A percentile compares a stretch with the other conserved stretches of the same genome.
Conservation (phyloP, 371 early-diverging fungal genomes). For the Mortierella sp. region DNA sequence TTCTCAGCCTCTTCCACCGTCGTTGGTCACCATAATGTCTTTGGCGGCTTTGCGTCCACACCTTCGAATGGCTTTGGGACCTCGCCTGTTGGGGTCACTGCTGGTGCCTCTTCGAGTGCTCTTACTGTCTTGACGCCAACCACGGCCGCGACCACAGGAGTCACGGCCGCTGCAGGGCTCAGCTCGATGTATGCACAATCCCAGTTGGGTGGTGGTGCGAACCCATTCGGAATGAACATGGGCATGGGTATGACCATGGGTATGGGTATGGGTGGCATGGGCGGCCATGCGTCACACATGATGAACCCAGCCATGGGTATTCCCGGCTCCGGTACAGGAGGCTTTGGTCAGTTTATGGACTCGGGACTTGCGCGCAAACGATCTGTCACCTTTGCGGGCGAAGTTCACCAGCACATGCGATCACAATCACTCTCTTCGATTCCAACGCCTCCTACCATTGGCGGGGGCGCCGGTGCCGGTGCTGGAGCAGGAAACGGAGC, state of each 20-base stretch:
- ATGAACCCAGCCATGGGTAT: slow-evolving; percentile 27
- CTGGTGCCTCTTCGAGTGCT: background rate
- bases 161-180: slow-evolving; percentile 20
- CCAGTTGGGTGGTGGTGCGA: slow-evolving; percentile 13
- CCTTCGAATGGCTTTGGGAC: background rate
- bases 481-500: slow-evolving; percentile 1
- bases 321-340: slow-evolving; percentile 2
- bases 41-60: slow-evolving; percentile 30
- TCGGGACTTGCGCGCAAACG: slow-evolving; percentile 41
- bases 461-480: background rate
- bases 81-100: background rate
- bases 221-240: slow-evolving; percentile 28
- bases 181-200: slow-evolving; percentile 33
- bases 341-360: slow-evolving; percentile 33
- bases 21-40: slow-evolving; percentile 24
- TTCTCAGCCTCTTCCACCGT: background rate
- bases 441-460: slow-evolving; percentile 12
- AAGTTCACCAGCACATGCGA: slow-evolving; percentile 31
- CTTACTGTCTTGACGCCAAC: slow-evolving; percentile 1
- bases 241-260: background rate
- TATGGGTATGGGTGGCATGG: slow-evolving; percentile 26
- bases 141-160: slow-evolving; percentile 11
- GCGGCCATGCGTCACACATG: slow-evolving; percentile 19
- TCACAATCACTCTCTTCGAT: slow-evolving; percentile 42
- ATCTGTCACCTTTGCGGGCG: slow-evolving; percentile 46